Conservation (phyloP, 2,329 filamentous ascomycete species). For the Scortechinia acanthostroma region DNA sequence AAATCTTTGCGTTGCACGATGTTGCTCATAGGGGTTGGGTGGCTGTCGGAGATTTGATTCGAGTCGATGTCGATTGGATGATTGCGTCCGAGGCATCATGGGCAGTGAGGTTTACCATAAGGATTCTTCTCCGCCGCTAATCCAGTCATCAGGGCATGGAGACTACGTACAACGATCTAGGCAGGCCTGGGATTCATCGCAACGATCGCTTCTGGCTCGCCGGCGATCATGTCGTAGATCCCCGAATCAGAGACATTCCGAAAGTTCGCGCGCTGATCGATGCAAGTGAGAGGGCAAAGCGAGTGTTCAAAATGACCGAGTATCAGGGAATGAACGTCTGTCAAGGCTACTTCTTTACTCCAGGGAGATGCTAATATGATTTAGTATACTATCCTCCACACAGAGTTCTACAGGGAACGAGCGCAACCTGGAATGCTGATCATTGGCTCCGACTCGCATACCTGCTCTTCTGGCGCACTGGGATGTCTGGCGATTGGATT, state of each 20-base stretch:
- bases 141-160: conserved; percentile 22
- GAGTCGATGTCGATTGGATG: conserved; percentile 34
- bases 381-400: conserved; percentile 33
- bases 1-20: conserved; percentile 35
- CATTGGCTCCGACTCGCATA: conserved; percentile 35
- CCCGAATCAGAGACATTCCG: conserved; percentile 24
- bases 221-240: conserved; percentile 37
- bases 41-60: conserved; percentile 26
- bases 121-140: background rate
- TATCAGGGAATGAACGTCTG: conserved; percentile 24
- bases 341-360: background rate
- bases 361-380: conserved; percentile 6
- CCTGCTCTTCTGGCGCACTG: conserved; percentile 31
- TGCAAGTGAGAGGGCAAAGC: conserved; percentile 21
- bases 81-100: conserved; percentile 33
- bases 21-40: conserved; percentile 21
- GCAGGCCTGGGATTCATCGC: conserved; percentile 31
- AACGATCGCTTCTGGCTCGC: conserved; percentile 42
- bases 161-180: conserved; percentile 25
- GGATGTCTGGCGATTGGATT: conserved; percentile 32
- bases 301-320: conserved; percentile 33
- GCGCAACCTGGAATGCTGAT: conserved; percentile 32
- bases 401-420: conserved; percentile 32
- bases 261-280: conserved; percentile 24
- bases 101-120: conserved; percentile 12